phyloP scores from a whole-genome alignment of 2,329 filamentous ascomycete genomes.

The Aspergillus sp. region DNA sequence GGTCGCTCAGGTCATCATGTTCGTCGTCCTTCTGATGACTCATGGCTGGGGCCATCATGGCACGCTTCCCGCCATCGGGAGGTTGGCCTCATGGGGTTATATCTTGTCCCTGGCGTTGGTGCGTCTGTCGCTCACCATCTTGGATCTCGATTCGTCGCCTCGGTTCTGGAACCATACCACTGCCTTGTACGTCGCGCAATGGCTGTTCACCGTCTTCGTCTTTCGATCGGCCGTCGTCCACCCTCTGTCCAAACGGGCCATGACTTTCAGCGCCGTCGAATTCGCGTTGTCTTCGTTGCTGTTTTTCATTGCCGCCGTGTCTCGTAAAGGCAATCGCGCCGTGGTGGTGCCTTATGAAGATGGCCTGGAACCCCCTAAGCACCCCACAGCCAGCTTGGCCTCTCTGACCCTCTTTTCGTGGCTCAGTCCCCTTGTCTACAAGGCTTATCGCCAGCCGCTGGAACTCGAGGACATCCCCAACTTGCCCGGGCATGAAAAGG shows the following conservation, averaged over 20 bases:
- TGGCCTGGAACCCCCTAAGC: conserved; percentile 74
- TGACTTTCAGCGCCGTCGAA: conserved; percentile 60
- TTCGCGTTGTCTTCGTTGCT: conserved; percentile 69
- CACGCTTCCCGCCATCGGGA: conserved; percentile 54
- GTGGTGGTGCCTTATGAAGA: conserved; percentile 85
- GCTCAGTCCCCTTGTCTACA: conserved; percentile 83
- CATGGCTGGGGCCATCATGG: conserved; percentile 52
- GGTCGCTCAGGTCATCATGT: conserved; percentile 60
- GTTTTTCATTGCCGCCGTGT: conserved; percentile 66
- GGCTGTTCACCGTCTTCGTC: conserved; percentile 65
- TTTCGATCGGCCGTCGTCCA: conserved; percentile 83
- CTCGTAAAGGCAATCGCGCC: conserved; percentile 83
- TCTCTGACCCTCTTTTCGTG: conserved; percentile 83
- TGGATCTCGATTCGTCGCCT: conserved; percentile 58
- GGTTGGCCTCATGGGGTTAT: conserved; percentile 72
- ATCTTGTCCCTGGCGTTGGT: conserved; percentile 64
- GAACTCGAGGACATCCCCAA: conserved; percentile 90
- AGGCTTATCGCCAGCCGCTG: conserved; percentile 75
- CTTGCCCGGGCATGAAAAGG: conserved; percentile 77
- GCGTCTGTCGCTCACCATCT: conserved; percentile 57
- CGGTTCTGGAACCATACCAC: conserved; percentile 90
- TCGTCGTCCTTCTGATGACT: conserved; percentile 55
- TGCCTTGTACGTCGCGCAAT: conserved; percentile 70
- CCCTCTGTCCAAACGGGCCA: conserved; percentile 54
- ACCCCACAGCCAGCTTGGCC: conserved; percentile 79